phyloP scores from a whole-genome alignment of 2,329 filamentous ascomycete species.

The Fusarium sp. region DNA sequence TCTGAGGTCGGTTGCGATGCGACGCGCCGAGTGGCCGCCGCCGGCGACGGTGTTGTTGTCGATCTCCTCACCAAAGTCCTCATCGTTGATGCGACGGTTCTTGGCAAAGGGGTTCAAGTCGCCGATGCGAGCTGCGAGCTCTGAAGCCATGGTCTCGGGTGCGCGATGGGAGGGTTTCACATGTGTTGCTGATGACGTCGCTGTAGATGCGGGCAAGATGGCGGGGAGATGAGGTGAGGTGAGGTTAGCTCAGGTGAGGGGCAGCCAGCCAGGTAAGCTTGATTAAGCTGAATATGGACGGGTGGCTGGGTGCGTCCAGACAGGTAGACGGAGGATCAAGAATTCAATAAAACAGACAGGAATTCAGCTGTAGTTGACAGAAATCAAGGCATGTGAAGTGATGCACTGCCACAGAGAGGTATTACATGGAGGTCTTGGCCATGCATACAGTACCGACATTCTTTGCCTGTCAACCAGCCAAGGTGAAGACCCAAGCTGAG shows the following conservation, averaged over 20 bases:
- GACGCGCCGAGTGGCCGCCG: slow-evolving; percentile 70
- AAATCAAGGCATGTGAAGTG: slow-evolving; percentile 15
- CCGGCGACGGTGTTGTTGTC: slow-evolving; percentile 66
- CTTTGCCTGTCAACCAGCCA: neutral
- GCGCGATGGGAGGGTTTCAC: neutral
- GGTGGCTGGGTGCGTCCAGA: neutral
- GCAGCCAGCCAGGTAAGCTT: slow-evolving; percentile 28
- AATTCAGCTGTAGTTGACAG: neutral
- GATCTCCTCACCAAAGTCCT: slow-evolving; percentile 55
- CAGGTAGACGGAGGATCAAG: neutral
- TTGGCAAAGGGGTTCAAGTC: slow-evolving; percentile 52
- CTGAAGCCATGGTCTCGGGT: slow-evolving; percentile 38
- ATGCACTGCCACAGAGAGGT: slow-evolving; percentile 36
- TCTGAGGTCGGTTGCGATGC: slow-evolving; percentile 67
- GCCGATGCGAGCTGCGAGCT: slow-evolving; percentile 50
- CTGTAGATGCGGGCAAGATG: slow-evolving; percentile 7
- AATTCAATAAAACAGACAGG: neutral
- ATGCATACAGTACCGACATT: neutral
- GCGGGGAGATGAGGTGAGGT: slow-evolving; percentile 25
- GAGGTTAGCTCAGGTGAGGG: slow-evolving; percentile 34
- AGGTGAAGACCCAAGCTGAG: slow-evolving; percentile 12
- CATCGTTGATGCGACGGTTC: slow-evolving; percentile 49
- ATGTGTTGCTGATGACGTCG: slow-evolving; percentile 18
- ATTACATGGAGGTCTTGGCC: slow-evolving; percentile 4
- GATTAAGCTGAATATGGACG: slow-evolving; percentile 11